Conservation (phyloP, 2,329 filamentous ascomycete species). For the Calonectria pauciramosa region DNA sequence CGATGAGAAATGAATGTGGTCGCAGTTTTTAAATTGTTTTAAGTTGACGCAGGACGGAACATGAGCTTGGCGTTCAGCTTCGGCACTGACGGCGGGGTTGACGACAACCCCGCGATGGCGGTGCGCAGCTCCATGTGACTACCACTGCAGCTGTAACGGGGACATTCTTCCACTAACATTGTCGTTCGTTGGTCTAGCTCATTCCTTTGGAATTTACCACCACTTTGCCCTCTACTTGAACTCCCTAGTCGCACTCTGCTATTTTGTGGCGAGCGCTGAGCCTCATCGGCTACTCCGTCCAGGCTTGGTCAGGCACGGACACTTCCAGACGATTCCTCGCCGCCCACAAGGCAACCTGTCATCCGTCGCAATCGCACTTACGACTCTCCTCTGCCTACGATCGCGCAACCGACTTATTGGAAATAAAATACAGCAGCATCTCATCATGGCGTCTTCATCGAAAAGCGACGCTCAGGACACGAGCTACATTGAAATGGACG, state of each 20-base stretch:
- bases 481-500: conserved; percentile 80
- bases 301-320: conserved; percentile 47
- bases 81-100: background rate
- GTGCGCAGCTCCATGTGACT: conserved; percentile 5
- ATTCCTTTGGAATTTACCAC: background rate
- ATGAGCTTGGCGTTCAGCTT: background rate
- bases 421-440: conserved; percentile 28
- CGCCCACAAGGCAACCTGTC: conserved; percentile 41
- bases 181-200: background rate
- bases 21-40: too few species aligned
- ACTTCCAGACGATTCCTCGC: conserved; percentile 52
- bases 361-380: conserved; percentile 39
- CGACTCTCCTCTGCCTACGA: conserved; percentile 48
- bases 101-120: conserved; percentile 18
- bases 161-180: background rate
- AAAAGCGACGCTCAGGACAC: conserved; percentile 58
- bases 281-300: conserved; percentile 31
- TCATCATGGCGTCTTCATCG: conserved; percentile 68
- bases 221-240: background rate
- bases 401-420: background rate
- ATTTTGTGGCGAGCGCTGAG: conserved; percentile 18
- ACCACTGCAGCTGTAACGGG: background rate
- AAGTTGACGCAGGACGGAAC: background rate
- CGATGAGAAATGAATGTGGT: background rate
- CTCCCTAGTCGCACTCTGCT: background rate